Base-by-base conservation (phyloP, 257 asterid genomes). In the Solanum pimpinellifolium region DNA sequence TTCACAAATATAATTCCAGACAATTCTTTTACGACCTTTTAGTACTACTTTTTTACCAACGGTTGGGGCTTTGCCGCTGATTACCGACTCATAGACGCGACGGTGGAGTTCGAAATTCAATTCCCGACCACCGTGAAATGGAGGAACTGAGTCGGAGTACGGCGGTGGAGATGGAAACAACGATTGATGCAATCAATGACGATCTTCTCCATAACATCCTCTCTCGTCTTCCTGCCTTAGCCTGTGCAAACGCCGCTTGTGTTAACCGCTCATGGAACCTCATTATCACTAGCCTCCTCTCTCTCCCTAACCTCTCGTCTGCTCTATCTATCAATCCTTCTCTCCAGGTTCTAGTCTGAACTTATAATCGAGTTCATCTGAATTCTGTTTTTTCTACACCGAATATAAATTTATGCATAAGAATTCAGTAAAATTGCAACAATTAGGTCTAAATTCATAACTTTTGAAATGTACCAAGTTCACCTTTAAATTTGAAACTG, bases 241-340 rank as follows among this genome's bases (percentile, higher is more conserved):
- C 94, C 23, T 96, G 93, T 86, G 96, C 97, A 29, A 88, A 92
- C 80, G 98, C 98, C 18, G 94, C 97, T 6, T 96, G 98, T 87
- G 98, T 95, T 75, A 91, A 89, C 94, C 96, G 93, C 87, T 91
- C 92, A 20, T 96, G 99, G 98, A 95, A 89, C 89, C 87, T 92
- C 70, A 70, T 93, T 82, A 93, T 94, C 94, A 85, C 88, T 11
- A 89, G 89, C 47, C 81, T 95, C 86, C 93, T 96, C 77, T 92
- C 96, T 70, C 86, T 78, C n/a, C 98, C 98, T 4, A 94, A 92
- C 29, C 93, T 96, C 86, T 82, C 93, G 56, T 95, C 95, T 41
- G 97, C 97, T 33, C 85, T 93, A 74, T 95, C 99, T 78, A 91
- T 90, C 81, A 93, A 91, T 82, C 87, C 91, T 66, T 90, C 92